These are phyloP conservation scores for Fusarium sarcochroum DNA, from an alignment of 2,329 filamentous ascomycete species.

Conservation along the genomic window DNA sequence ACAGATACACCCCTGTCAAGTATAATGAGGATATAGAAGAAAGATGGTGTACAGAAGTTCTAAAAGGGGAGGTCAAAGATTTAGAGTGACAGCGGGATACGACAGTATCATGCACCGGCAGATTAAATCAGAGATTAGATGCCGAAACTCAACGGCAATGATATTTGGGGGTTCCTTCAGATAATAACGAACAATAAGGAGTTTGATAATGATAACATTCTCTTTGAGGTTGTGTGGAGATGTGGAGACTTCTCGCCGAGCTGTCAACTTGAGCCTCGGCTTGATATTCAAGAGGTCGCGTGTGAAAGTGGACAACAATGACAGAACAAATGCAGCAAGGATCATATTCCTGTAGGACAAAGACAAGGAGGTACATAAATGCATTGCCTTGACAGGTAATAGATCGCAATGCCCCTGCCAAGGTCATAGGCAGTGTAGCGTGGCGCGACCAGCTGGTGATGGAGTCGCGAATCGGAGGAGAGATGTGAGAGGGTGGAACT, in stretches of 20 bases:
- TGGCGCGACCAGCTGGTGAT: conserved; percentile 25
- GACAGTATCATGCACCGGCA: conserved; percentile 39
- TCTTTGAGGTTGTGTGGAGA: conserved; percentile 16
- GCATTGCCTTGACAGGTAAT: conserved; percentile 34
- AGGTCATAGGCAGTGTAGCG: conserved; percentile 12
- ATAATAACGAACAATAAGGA: conserved; percentile 22
- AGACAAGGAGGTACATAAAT: conserved; percentile 9
- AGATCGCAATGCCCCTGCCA: conserved; percentile 40
- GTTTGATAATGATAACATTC: conserved; percentile 11
- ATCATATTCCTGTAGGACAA: conserved; percentile 13
- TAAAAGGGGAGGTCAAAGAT: conserved; percentile 23
- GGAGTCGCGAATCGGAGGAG: conserved; percentile 37
- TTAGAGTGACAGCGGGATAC: conserved; percentile 30
- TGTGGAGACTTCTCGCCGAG: conserved; percentile 28
- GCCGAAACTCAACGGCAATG: conserved; percentile 9
- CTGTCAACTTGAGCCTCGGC: conserved; percentile 37
- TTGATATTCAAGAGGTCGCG: conserved; percentile 28
- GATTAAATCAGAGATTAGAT: conserved; percentile 29
- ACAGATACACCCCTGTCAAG: conserved; percentile 38
- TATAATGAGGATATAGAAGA: conserved; percentile 21
- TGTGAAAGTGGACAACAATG: conserved; percentile 33
- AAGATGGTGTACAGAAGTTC: conserved; percentile 43
- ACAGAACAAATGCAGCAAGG: not conserved
- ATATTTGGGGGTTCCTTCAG: conserved; percentile 15
- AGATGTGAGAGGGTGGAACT: conserved; percentile 31